A percentile compares a stretch with the other conserved stretches of the same genome.
Evolutionary conservation across 331 rosid species (phyloP).

Genomic region (Saraca asoca): DNA sequence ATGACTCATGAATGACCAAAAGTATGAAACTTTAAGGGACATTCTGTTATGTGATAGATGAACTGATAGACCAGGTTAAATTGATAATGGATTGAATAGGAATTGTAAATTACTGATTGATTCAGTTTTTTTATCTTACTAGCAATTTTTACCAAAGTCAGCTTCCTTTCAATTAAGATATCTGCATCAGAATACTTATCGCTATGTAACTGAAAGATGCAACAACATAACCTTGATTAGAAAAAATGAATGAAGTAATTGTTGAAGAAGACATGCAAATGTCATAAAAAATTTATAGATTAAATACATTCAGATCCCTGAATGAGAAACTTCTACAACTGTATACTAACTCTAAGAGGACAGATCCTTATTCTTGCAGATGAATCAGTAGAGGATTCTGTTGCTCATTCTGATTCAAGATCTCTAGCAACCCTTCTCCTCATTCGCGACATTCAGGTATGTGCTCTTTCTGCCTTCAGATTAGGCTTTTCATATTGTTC

Average conservation of each 20-base stretch:
- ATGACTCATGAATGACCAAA: slow-evolving; percentile 15
- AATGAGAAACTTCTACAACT: slow-evolving; percentile 26
- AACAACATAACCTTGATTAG: slow-evolving; percentile 7
- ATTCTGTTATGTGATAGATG: slow-evolving; percentile 1
- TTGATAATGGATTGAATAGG: slow-evolving; percentile 27
- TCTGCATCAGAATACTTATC: too few species aligned
- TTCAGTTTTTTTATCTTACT: too few species aligned
- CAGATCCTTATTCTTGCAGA: slow-evolving; percentile 99
- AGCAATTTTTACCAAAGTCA: too few species aligned
- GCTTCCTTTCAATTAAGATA: too few species aligned
- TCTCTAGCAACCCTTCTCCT: slow-evolving; percentile 98
- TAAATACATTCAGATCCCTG: neutral
- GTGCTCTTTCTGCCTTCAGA: slow-evolving; percentile 26
- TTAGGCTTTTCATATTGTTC: slow-evolving; percentile 27
- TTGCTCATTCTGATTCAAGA: slow-evolving; percentile 95
- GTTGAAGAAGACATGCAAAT: slow-evolving; percentile 22
- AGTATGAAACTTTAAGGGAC: slow-evolving; percentile 1
- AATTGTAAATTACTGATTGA: too few species aligned
- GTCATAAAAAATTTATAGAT: slow-evolving; percentile 19
- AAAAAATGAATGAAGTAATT: slow-evolving; percentile 11
- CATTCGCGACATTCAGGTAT: slow-evolving; percentile 95
- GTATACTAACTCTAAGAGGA: slow-evolving; percentile 66
- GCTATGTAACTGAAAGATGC: slow-evolving; percentile 9
- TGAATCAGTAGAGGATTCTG: slow-evolving; percentile 92
- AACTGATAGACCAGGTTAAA: too few species aligned